Base-by-base conservation (phyloP, 306 rosid genomes). In the Sesbania bispinosa region DNA sequence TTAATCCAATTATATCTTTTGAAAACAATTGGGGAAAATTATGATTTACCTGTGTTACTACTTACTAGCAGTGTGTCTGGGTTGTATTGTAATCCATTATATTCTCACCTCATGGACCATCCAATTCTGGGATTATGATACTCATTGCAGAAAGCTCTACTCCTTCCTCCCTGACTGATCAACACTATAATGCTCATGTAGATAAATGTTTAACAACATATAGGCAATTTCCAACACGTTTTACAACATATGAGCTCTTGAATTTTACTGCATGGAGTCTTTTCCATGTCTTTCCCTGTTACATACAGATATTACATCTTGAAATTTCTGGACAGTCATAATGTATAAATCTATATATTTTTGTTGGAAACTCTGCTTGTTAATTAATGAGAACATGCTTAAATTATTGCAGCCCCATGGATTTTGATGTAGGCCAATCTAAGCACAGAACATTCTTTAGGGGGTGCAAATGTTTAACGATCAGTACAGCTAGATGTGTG, bases 351-450 rank as follows among this genome's bases (percentile, higher is more conserved):
- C 21, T 2, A 38, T 7, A 62, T 6, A 11, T 16, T 43, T 72
- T 30, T 43, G 27, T 21, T 32, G 42, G 38, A 63, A 57, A 20
- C n/a, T 27, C 43, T 60, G 10, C 11, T 32, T 71, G 6, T 74
- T 58, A 23, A 48, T 60, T 62, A 29, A 59, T 54, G 55, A 60
- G 59, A 60, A 30, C 41, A 35, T 73, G 55, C 41, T 77, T 85
- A 74, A 78, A 81, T 75, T 64, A 65, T 60, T 84, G 88, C 88
- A 88, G 90, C 92, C 92, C 60, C 85, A 90, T 45, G 90, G 95
- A 78, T 90, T 88, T 78, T n/a, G 88, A 86, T 46, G 79, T 87
- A 14, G 92, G 95, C 73, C 85, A 85, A 83, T 83, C 92, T 69
- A 90, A 90, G 71, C 77, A 75, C 53, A 90, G 92, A 67, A 65